Evolutionary conservation across 306 rosid species (phyloP).

Genomic region (Comarum palustre): DNA sequence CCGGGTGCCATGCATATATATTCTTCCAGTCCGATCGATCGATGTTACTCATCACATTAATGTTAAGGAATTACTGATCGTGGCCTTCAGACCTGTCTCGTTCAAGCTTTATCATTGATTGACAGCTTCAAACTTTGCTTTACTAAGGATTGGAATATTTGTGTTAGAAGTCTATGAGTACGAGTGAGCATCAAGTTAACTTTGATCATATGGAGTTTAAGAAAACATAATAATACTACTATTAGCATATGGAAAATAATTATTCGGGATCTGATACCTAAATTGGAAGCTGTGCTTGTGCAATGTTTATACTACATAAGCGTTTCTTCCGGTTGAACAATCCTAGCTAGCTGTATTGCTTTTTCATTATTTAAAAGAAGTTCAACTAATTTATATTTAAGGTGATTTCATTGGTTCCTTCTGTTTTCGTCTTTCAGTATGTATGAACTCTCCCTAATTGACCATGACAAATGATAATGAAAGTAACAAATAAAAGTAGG

Average conservation of each 20-base stretch:
- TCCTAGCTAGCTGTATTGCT: neutral
- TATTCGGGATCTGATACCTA: neutral
- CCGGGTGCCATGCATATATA: neutral
- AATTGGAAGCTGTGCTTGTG: neutral
- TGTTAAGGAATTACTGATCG: neutral
- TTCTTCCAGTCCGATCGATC: neutral
- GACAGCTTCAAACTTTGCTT: neutral
- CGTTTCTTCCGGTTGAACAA: neutral
- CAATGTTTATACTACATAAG: neutral
- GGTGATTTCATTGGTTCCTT: neutral
- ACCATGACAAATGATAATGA: no score
- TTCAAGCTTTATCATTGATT: neutral
- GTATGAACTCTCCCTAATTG: no score
- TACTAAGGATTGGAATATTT: neutral
- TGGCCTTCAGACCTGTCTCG: neutral
- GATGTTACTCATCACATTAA: neutral
- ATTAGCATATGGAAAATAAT: neutral
- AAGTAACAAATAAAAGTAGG: no score
- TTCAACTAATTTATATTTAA: neutral
- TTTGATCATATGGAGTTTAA: neutral
- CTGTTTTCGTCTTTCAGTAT: neutral
- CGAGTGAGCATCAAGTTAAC: slow-evolving; percentile 7
- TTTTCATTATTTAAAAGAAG: neutral
- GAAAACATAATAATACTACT: neutral
- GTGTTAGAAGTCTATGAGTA: neutral